Base-by-base conservation (phyloP, 2,329 filamentous ascomycete genomes). In the Malbranchea cinnamomea region DNA sequence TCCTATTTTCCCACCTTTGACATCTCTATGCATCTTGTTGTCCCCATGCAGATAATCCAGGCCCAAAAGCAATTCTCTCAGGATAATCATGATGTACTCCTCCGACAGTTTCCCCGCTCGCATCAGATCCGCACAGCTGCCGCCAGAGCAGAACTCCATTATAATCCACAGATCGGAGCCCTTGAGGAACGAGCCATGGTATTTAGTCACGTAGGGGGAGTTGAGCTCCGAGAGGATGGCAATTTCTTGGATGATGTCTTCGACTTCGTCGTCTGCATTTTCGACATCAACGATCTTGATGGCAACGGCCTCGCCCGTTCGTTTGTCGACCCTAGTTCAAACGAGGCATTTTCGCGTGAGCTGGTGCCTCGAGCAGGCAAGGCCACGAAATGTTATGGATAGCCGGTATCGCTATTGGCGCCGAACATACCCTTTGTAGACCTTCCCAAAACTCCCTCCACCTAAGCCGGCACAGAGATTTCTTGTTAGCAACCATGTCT, bases 271-370 rank as follows among this genome's bases (percentile, higher is more conserved):
- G 59, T 98, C 89, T 48, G 89, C 89, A 60, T 89, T 94, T 59
- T 98, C 89, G 42, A 98, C 89, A 49, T 98, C 89, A 53, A 98
- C 95, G 47, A 98, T 69, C 59, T 98, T 98, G 64, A 98, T 98
- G 16, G 89, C 89, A 29, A 98, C 89, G 8, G 87, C 78, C 49
- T 92, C 79, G 21, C 89, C 89, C 11, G 79, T 92, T 30, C 82
- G 74, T 50, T 89, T 92, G 60, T 95, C 87, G 41, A 95, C 82
- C 35, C 80, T 89, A 43, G 14, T 34, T 14, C 10, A 11, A 23
- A 11, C n/a, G 26, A 15, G 15, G 28, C 10, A n/a, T n/a, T n/a
- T n/a, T n/a, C n/a, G n/a, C n/a, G n/a, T n/a, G n/a, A n/a, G n/a
- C n/a, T n/a, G n/a, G n/a, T n/a, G n/a, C n/a, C n/a, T n/a, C n/a